phyloP scores from a whole-genome alignment of 192 early-diverging fungal species.

The Umbelopsis vinacea region DNA sequence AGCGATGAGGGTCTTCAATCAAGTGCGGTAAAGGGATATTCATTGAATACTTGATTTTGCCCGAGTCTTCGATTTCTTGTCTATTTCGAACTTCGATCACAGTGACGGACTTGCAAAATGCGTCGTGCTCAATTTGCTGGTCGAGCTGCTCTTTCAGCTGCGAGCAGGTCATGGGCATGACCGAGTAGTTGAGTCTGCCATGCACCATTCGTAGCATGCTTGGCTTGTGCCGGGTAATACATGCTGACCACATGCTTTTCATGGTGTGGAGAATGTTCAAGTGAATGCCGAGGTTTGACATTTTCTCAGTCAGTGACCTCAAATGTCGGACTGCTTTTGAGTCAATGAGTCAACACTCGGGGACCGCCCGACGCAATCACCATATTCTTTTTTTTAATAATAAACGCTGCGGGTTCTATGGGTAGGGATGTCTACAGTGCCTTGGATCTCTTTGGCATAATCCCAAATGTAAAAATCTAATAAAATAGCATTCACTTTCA shows the following conservation, averaged over 20 bases:
- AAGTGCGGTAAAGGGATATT: conserved; percentile 33
- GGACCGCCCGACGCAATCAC: background rate
- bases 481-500: conserved; percentile 73
- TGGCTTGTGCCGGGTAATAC: background rate
- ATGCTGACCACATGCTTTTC: too few relatives aligned
- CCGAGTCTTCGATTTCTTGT: conserved; percentile 30
- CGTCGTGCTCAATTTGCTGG: background rate
- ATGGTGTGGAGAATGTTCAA: too few relatives aligned
- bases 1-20: conserved; percentile 18
- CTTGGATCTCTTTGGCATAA: conserved; percentile 70
- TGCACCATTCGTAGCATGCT: background rate
- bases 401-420: conserved; percentile 68
- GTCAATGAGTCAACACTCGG: background rate
- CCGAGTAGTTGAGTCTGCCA: background rate
- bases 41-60: conserved; percentile 31
- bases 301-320: too few relatives aligned
- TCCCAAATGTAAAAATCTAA: conserved; percentile 94
- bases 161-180: background rate
- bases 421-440: conserved; percentile 61
- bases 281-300: too few relatives aligned
- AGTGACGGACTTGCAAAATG: conserved; percentile 4
- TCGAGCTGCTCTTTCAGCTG: conserved; percentile 8
- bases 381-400: conserved; percentile 53
- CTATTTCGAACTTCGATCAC: conserved; percentile 34
- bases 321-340: background rate